phyloP scores from a whole-genome alignment of 352 stramenopile species.

The Globisporangium cystogenes region DNA sequence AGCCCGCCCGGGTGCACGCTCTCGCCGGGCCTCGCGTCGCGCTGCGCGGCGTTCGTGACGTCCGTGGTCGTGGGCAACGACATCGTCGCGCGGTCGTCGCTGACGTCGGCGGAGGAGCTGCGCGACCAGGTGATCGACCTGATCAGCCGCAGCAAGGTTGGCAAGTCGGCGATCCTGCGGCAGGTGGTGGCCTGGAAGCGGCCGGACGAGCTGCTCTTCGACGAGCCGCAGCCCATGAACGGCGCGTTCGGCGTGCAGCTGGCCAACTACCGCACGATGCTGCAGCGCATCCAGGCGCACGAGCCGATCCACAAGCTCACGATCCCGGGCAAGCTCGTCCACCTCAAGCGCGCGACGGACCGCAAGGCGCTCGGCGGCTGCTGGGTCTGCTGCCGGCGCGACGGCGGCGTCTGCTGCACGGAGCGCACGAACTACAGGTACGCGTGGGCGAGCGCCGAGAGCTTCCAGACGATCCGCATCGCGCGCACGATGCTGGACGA shows the following conservation, averaged over 20 bases:
- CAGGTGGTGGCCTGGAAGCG: slow-evolving; percentile 77
- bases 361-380: slow-evolving; percentile 34
- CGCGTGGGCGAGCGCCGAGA: slow-evolving; percentile 46
- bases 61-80: slow-evolving; percentile 82
- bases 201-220: slow-evolving; percentile 67
- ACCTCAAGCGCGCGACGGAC: slow-evolving; percentile 56
- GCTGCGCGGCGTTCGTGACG: slow-evolving; percentile 57
- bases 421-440: slow-evolving; percentile 80
- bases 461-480: slow-evolving; percentile 75
- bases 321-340: slow-evolving; percentile 71
- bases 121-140: slow-evolving; percentile 81
- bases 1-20: slow-evolving; percentile 77
- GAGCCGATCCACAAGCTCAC: slow-evolving; percentile 78
- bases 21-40: slow-evolving; percentile 54
- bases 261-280: slow-evolving; percentile 79
- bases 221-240: slow-evolving; percentile 18
- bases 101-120: slow-evolving; percentile 69
- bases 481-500: slow-evolving; percentile 84
- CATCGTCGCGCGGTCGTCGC: slow-evolving; percentile 76
- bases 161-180: slow-evolving; percentile 73
- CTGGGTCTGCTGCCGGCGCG: slow-evolving; percentile 81
- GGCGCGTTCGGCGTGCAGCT: slow-evolving; percentile 57
- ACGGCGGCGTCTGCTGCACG: slow-evolving; percentile 75
- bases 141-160: slow-evolving; percentile 82
- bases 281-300: slow-evolving; percentile 73